Evolutionary conservation across 306 rosid genomes (phyloP), one percentile per base, ranked within the genome.

Genomic region (Cicer pinnatifidum): DNA sequence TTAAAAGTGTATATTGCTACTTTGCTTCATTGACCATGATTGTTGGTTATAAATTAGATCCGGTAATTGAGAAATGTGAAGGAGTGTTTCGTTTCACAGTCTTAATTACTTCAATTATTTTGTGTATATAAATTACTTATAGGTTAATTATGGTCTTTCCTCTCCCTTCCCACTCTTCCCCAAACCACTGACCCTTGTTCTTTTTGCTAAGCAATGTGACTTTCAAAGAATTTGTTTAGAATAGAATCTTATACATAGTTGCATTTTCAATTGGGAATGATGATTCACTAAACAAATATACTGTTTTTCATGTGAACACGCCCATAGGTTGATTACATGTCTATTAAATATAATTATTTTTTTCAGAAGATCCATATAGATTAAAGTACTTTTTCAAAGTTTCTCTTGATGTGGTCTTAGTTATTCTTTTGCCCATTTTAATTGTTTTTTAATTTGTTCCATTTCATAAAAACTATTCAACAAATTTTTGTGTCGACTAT

Each of bases 61-160:
- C 57, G 9, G 81, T 78, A 66, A 81, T 46, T 80, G 83, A 80
- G 79, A 74, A 83, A 71, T 73, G 78, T 79, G 82, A 72, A 59
- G 81, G 66, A 68, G 17, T 69, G 68, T 23, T 13, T 58, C 48
- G 75, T 45, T 53, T 76, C 80, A 78, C 81, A 79, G 79, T 64
- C 67, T 68, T 76, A 80, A 56, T 84, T 72, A 17, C 77, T 73
- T 46, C 53, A 64, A 69, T 58, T 23, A 17, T 35, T 51, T 71
- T 76, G 67, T 61, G 37, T 75, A 11, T 51, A 16, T 73, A 50
- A 69, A 59, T 35, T 47, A 48, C 40, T 60, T 74, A 40, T 78
- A 65, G 83, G 70, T 71, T 73, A 38, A 52, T 51, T 35, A 63
- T 72, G 70, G 39, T 51, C 19, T 37, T 61, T 12, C 6, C 57